Conservation (phyloP, 2,329 filamentous ascomycete species). For the Magnaporthiopsis poae region DNA sequence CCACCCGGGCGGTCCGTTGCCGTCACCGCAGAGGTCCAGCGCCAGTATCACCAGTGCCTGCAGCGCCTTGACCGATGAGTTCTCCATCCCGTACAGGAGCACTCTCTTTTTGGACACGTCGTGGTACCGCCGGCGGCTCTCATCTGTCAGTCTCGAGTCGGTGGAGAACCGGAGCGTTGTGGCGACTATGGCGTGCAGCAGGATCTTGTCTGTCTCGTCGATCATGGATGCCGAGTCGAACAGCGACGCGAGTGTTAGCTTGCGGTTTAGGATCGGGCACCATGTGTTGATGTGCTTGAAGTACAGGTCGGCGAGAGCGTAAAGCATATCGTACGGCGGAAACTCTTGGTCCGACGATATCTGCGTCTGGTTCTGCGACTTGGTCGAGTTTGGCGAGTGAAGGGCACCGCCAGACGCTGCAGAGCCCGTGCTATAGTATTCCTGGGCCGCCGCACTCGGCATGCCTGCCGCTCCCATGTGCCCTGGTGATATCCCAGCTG, state of each 20-base stretch:
- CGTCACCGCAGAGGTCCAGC: constrained; percentile 72
- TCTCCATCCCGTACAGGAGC: constrained; percentile 76
- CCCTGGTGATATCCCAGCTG: constrained; percentile 14
- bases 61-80: constrained; percentile 77
- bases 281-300: constrained; percentile 74
- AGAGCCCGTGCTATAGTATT: constrained; percentile 32
- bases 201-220: constrained; percentile 70
- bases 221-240: constrained; percentile 64
- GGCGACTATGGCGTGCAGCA: constrained; percentile 81
- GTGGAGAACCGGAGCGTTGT: constrained; percentile 77
- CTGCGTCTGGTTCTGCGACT: constrained; percentile 38
- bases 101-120: constrained; percentile 76
- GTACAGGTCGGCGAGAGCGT: constrained; percentile 63
- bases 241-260: constrained; percentile 68
- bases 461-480: constrained; percentile 25
- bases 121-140: constrained; percentile 66
- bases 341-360: constrained; percentile 53
- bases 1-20: constrained; percentile 86
- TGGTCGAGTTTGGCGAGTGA: constrained; percentile 28
- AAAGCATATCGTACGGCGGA: constrained; percentile 65
- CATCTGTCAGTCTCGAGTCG: constrained; percentile 63
- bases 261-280: constrained; percentile 83
- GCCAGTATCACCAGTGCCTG: constrained; percentile 82
- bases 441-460: constrained; percentile 34
- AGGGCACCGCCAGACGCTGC: background rate